phyloP scores from a whole-genome alignment of 805 yeast genomes.

The Cyberlindnera subsufficiens region DNA sequence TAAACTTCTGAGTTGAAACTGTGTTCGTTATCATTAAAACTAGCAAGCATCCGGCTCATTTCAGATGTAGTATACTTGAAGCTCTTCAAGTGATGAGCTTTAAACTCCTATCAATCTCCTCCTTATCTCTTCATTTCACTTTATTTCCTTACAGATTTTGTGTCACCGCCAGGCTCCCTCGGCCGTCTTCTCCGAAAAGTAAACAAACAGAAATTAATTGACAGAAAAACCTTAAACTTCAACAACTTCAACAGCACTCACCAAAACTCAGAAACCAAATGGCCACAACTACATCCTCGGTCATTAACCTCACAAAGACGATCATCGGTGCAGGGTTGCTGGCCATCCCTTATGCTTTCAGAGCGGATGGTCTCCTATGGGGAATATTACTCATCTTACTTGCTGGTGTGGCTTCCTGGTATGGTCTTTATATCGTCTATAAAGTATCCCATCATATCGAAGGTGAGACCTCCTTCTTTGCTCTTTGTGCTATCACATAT shows the following conservation, averaged over 20 bases:
- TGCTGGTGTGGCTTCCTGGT: conserved; percentile 63
- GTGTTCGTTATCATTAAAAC: too few species aligned
- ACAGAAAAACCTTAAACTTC: neutral
- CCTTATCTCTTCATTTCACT: too few species aligned
- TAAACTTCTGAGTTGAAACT: too few species aligned
- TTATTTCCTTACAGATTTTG: too few species aligned
- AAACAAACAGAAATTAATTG: too few species aligned
- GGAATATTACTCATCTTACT: conserved; percentile 51
- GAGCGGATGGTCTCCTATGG: conserved; percentile 56
- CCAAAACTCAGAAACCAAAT: conserved; percentile 6
- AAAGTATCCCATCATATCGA: conserved; percentile 51
- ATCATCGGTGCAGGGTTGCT: conserved; percentile 77
- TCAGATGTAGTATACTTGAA: too few species aligned
- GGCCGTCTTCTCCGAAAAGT: too few species aligned
- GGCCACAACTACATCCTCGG: conserved; percentile 41
- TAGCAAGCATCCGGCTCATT: too few species aligned
- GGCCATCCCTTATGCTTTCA: conserved; percentile 70
- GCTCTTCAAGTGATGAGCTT: too few species aligned
- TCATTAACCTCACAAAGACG: conserved; percentile 65
- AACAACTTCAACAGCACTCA: neutral
- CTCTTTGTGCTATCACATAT: conserved; percentile 63
- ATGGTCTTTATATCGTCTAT: conserved; percentile 60
- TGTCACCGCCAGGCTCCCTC: too few species aligned
- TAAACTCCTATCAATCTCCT: too few species aligned
- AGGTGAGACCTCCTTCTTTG: conserved; percentile 61